A percentile compares a stretch with the other conserved stretches of the same genome.
Conservation (phyloP, 2,329 filamentous ascomycete species). For the Clarireedia sp. region DNA sequence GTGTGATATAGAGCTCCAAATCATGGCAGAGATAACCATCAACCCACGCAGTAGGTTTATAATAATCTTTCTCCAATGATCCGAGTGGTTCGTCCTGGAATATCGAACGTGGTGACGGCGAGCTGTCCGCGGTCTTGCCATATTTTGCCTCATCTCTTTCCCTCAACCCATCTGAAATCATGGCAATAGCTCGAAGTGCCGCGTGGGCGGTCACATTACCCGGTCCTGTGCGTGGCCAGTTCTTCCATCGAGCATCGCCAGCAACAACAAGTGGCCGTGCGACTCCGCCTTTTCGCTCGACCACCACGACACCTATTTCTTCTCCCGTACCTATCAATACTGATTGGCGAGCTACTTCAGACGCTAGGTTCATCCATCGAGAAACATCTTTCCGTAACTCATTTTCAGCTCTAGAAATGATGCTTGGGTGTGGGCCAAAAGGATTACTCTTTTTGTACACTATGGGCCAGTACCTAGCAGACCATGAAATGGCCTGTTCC, state of each 20-base stretch:
- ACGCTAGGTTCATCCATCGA: slow-evolving; percentile 61
- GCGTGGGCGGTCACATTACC: slow-evolving; percentile 75
- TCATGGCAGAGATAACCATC: slow-evolving; percentile 92
- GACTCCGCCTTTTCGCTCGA: slow-evolving; percentile 42
- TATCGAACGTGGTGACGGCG: slow-evolving; percentile 32
- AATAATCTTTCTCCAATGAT: slow-evolving; percentile 48
- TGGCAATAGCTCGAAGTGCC: slow-evolving; percentile 70
- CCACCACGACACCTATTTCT: slow-evolving; percentile 65
- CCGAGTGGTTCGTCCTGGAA: slow-evolving; percentile 64
- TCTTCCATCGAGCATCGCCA: slow-evolving; percentile 65
- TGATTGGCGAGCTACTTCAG: slow-evolving; percentile 53
- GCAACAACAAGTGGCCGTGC: slow-evolving; percentile 57
- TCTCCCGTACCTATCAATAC: slow-evolving; percentile 54
- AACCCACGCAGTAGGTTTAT: slow-evolving; percentile 53
- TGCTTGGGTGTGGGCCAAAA: slow-evolving; percentile 72
- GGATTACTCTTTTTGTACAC: slow-evolving; percentile 84
- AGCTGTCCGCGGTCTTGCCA: slow-evolving; percentile 29
- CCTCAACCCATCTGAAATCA: slow-evolving; percentile 58
- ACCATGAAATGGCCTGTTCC: slow-evolving; percentile 68
- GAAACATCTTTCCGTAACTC: slow-evolving; percentile 58
- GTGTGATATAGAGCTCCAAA: slow-evolving; percentile 86
- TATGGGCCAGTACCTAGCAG: slow-evolving; percentile 71
- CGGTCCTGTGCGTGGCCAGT: slow-evolving; percentile 39
- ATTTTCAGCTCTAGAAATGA: slow-evolving; percentile 61
- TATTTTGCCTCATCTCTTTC: slow-evolving; percentile 19